These are phyloP conservation scores for Apiospora malaysiana DNA, from an alignment of 2,329 filamentous ascomycete species.

Conservation along the genomic window DNA sequence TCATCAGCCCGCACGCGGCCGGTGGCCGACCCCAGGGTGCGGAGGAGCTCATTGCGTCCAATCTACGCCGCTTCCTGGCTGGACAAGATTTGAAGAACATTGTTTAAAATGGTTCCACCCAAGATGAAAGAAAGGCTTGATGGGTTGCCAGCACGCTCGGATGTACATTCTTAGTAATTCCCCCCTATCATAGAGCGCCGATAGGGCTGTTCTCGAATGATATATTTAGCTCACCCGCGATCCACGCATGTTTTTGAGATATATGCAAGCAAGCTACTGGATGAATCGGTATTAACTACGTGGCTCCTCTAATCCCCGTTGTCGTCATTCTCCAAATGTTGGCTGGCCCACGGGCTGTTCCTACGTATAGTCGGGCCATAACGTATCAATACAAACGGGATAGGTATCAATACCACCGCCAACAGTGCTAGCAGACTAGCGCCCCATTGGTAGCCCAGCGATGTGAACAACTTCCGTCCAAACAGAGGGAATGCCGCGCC, in stretches of 20 bases:
- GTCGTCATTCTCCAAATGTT: conserved; percentile 32
- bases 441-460: conserved; percentile 44
- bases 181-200: not conserved
- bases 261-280: too few species aligned
- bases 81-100: conserved; percentile 64
- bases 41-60: conserved; percentile 65
- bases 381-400: conserved; percentile 37
- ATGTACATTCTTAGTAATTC: not conserved
- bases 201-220: not conserved
- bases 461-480: conserved; percentile 41
- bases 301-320: conserved; percentile 6
- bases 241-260: too few species aligned
- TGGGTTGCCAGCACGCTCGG: not conserved
- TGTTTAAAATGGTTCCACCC: not conserved
- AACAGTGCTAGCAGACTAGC: conserved; percentile 43
- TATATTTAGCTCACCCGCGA: not conserved
- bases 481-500: conserved; percentile 48
- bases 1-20: conserved; percentile 64
- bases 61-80: conserved; percentile 64
- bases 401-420: conserved; percentile 41
- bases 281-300: not conserved
- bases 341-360: conserved; percentile 36
- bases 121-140: not conserved
- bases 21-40: conserved; percentile 66
- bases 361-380: conserved; percentile 34